These are phyloP conservation scores for Holtermanniella nyarrowii DNA, from an alignment of 768 basidiomycete genomes.

Conservation along the genomic window DNA sequence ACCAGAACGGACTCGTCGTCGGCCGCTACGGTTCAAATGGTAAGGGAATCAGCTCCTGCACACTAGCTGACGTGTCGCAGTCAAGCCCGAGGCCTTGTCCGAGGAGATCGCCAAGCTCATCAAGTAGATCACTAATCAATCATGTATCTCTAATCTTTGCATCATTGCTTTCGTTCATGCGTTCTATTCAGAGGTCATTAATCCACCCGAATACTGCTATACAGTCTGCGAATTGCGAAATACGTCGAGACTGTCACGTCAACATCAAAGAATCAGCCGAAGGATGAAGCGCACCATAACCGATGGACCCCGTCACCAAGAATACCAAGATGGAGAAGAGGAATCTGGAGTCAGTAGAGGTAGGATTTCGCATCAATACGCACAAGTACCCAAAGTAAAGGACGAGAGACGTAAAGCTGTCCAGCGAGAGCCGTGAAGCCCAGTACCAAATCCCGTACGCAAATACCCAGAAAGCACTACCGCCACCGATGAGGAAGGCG, in stretches of 20 bases:
- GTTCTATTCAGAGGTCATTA: slow-evolving; percentile 3
- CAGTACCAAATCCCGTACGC: slow-evolving; percentile 66
- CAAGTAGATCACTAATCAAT: too few species aligned
- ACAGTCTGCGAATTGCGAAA: slow-evolving; percentile 77
- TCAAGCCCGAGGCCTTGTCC: slow-evolving; percentile 24
- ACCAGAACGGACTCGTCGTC: slow-evolving; percentile 52
- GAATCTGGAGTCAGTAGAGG: slow-evolving; percentile 39
- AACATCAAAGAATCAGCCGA: neutral
- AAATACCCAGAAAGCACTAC: slow-evolving; percentile 82
- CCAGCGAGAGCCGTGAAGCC: slow-evolving; percentile 69
- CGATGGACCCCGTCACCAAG: slow-evolving; percentile 81
- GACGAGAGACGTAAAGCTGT: slow-evolving; percentile 65
- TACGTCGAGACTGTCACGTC: slow-evolving; percentile 54
- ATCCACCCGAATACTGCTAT: slow-evolving; percentile 46
- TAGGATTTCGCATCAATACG: slow-evolving; percentile 7
- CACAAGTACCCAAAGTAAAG: slow-evolving; percentile 81
- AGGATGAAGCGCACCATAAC: slow-evolving; percentile 47
- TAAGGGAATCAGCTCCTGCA: too few species aligned
- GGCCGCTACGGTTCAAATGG: slow-evolving; percentile 16
- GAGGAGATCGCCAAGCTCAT: slow-evolving; percentile 31
- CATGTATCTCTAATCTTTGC: neutral
- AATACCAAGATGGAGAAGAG: slow-evolving; percentile 75
- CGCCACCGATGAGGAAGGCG: slow-evolving; percentile 81
- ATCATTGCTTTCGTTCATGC: neutral
- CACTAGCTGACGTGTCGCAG: slow-evolving; percentile 1